Evolutionary conservation across 768 basidiomycete genomes (phyloP), one percentile per base, ranked within the genome.

Genomic region (Boletus subcaerulescens): DNA sequence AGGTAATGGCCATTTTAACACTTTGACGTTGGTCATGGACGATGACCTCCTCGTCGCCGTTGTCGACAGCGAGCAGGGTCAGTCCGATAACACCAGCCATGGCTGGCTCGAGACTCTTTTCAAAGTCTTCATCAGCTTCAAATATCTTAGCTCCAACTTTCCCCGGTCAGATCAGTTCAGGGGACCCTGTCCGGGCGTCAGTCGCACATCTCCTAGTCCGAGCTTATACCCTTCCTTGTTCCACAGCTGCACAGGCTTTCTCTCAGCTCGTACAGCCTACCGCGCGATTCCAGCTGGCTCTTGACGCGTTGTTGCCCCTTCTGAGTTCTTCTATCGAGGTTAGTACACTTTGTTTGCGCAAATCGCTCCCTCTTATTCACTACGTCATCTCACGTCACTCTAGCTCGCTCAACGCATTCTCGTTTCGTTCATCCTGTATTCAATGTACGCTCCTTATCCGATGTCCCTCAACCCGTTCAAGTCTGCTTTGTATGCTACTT

Each of bases 391-490:
- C 48, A 51, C 33, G 36, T 36, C 57, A 51, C 62, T 42, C 43
- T 60, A 89, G 88, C 80, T 86, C 63, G 77, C 85, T 44, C 82
- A 85, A 60, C 82, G 89, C 53, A 89, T 91, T 62, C 78, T 91
- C 59, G 88, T 85, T 56, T 82, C 87, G 18, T 91, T 87, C 71
- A 84, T 91, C 65, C 77, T 91, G 56, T 89, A 87, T 72, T 84
- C 87, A 42, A 76, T 91, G 58, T 91, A 91, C 74, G 82, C 85
- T 58, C 87, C 89, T 47, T 82, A 91, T 69, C 87, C 89, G 58
- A 87, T 90, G 55, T 74, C 81, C 41, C 82, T 91, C 64, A 91
- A 91, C 68, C 89, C 90, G 13, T 91, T 91, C 80, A 87, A 85
- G 72, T 84, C 85, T 57, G 85, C 81, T 44, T 72, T 91, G 45